Percentiles rank a stretch among this genome's conserved stretches.
Evolutionary conservation across 2,329 filamentous ascomycete species (phyloP).

Genomic region (Verticillium tricorpus): DNA sequence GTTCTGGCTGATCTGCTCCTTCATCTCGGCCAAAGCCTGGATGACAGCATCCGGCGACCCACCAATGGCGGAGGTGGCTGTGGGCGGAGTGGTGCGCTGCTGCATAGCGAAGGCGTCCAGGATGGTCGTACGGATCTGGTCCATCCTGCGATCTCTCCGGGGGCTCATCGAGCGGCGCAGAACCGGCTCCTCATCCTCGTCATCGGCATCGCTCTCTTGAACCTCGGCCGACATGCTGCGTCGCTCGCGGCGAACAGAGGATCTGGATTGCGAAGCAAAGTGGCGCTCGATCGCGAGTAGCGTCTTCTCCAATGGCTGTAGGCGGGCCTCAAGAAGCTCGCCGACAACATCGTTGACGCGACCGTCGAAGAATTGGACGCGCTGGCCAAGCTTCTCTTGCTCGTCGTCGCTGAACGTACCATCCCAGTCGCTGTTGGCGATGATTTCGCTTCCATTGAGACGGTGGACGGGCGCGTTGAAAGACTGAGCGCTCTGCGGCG

Average conservation of each 20-base stretch:
- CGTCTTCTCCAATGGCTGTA: conserved; percentile 78
- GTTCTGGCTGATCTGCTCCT: conserved; percentile 44
- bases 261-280: conserved; percentile 34
- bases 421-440: conserved; percentile 87
- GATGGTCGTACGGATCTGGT: conserved; percentile 72
- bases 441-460: conserved; percentile 57
- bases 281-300: conserved; percentile 71
- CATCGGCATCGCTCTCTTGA: conserved; percentile 85
- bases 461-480: conserved; percentile 56
- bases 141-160: conserved; percentile 70
- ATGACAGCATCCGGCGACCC: conserved; percentile 42
- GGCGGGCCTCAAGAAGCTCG: conserved; percentile 66
- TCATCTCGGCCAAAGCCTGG: conserved; percentile 63
- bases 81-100: conserved; percentile 34
- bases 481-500: conserved; percentile 39
- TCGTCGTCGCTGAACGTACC: conserved; percentile 77
- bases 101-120: conserved; percentile 67
- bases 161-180: conserved; percentile 71
- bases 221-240: conserved; percentile 67
- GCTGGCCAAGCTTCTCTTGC: conserved; percentile 75
- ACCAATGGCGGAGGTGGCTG: conserved; percentile 18
- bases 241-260: conserved; percentile 42
- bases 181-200: conserved; percentile 75
- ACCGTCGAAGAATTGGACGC: conserved; percentile 84
- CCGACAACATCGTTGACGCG: conserved; percentile 86